phyloP scores from a whole-genome alignment of 2,329 filamentous ascomycete genomes.

The Arthrobotrys megalospora region DNA sequence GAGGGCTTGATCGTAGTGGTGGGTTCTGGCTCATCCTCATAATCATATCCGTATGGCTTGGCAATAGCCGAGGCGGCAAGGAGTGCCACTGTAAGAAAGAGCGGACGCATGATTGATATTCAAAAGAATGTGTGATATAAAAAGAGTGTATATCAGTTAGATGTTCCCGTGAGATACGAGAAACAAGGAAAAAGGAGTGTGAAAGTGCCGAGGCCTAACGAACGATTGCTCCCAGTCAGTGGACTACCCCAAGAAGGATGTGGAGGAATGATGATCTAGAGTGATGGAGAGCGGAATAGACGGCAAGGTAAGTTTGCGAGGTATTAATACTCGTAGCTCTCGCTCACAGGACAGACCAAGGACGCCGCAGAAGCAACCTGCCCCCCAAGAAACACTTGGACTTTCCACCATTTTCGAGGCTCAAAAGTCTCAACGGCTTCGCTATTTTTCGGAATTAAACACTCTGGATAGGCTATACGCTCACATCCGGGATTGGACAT shows the following conservation, averaged over 20 bases:
- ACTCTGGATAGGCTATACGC: conserved; percentile 33
- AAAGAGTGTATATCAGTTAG: conserved; percentile 44
- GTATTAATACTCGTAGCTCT: conserved; percentile 20
- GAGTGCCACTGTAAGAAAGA: conserved; percentile 22
- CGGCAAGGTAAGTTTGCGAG: conserved; percentile 3
- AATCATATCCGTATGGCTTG: conserved; percentile 12
- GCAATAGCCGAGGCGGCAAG: conserved; percentile 22
- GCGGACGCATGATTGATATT: conserved; percentile 24
- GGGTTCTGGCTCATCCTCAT: conserved; percentile 27
- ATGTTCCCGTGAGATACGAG: too few relatives aligned
- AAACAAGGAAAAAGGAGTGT: conserved; percentile 9
- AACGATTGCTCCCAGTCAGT: conserved; percentile 12
- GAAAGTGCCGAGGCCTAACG: conserved; percentile 22
- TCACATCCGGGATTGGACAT: conserved; percentile 39
- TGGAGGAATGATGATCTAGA: conserved; percentile 23
- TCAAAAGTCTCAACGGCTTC: conserved; percentile 12
- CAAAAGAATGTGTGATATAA: conserved; percentile 35
- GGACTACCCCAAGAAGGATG: conserved; percentile 18
- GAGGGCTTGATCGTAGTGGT: neutral
- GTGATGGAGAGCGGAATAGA: conserved; percentile 11
- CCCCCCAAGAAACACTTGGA: neutral
- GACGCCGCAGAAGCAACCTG: neutral
- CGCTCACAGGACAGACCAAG: neutral
- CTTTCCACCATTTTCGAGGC: conserved; percentile 1
- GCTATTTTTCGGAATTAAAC: conserved; percentile 35